These are phyloP conservation scores for Flaveria sonorensis DNA, from an alignment of 129 eudicot species.

Conservation along the genomic window DNA sequence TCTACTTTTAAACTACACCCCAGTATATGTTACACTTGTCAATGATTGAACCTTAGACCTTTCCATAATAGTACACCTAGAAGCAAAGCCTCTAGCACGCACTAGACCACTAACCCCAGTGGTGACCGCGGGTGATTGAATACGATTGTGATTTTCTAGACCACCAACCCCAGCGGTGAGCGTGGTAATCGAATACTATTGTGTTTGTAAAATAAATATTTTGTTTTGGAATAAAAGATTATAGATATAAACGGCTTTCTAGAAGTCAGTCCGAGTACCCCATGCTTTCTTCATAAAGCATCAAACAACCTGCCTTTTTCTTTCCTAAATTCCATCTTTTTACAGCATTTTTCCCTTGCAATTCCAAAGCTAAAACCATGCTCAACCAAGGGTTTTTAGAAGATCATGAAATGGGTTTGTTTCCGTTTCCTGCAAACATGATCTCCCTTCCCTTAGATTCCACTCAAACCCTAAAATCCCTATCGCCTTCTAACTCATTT, in stretches of 20 bases:
- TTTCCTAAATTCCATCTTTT: constrained; percentile 3
- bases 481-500: constrained; percentile 14
- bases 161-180: no score
- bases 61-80: no score
- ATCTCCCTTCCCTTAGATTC: constrained; percentile 41
- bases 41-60: no score
- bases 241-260: background rate
- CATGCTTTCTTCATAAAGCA: constrained; percentile 30
- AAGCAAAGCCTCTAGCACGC: no score
- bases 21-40: no score
- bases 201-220: background rate
- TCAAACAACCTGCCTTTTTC: constrained; percentile 17
- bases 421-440: constrained; percentile 39
- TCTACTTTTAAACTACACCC: no score
- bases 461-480: constrained; percentile 46
- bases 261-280: constrained; percentile 12
- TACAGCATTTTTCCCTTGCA: background rate
- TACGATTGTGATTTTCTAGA: no score
- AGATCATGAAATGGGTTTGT: constrained; percentile 53
- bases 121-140: no score
- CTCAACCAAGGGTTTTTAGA: constrained; percentile 66
- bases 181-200: no score
- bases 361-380: constrained; percentile 34
- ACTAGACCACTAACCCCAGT: no score
- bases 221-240: constrained; percentile 11